Evolutionary conservation across 2,329 filamentous ascomycete genomes (phyloP).

Genomic region (Alternaria incomplexa): DNA sequence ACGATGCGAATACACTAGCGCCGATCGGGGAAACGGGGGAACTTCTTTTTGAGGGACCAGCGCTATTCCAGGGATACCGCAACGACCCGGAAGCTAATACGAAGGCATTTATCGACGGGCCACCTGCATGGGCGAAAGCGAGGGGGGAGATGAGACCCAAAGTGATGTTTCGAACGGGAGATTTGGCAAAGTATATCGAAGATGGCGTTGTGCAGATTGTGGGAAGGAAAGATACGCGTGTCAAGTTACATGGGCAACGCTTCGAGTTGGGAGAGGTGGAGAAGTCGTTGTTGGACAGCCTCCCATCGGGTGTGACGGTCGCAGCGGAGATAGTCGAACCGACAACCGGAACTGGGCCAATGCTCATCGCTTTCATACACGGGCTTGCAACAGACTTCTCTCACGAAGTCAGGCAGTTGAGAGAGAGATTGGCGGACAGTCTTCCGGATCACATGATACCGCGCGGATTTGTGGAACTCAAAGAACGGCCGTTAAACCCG

Average conservation of each 20-base stretch:
- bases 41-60: constrained; percentile 5
- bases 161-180: neutral
- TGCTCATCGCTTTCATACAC: constrained; percentile 1
- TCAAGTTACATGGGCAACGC: constrained; percentile 2
- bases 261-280: constrained; percentile 5
- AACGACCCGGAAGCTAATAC: neutral
- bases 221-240: constrained; percentile 1
- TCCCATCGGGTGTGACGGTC: neutral
- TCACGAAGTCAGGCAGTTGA: neutral
- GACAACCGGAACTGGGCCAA: neutral
- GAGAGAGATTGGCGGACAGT: neutral
- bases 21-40: constrained; percentile 3
- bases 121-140: neutral
- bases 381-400: neutral
- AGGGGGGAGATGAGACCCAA: neutral
- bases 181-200: constrained; percentile 5
- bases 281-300: neutral
- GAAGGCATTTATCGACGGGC: neutral
- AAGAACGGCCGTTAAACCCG: constrained; percentile 1
- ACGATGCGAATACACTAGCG: neutral
- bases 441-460: constrained; percentile 4
- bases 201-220: constrained; percentile 5
- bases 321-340: constrained; percentile 3
- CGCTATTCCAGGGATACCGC: constrained; percentile 1
- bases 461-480: constrained; percentile 4